Evolutionary conservation across 176 grass and related monocot species (phyloP).

Genomic region (Poa pratensis): DNA sequence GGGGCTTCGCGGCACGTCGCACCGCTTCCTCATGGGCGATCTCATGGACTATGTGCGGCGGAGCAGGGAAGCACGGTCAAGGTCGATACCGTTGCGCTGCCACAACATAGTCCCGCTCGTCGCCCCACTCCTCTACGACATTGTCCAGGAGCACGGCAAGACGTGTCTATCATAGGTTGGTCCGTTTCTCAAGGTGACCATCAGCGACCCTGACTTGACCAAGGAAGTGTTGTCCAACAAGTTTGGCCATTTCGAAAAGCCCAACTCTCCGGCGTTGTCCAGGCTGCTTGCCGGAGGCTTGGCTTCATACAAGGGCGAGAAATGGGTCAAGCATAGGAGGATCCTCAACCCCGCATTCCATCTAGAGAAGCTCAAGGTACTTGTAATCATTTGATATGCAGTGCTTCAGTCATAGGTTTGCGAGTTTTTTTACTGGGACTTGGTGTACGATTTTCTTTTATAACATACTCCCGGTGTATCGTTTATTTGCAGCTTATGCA

Average conservation of each 20-base stretch:
- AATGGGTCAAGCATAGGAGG: constrained; percentile 4
- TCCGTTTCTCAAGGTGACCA: not conserved
- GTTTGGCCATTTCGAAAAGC: constrained; percentile 51
- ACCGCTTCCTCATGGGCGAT: not conserved
- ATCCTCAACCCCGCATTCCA: constrained; percentile 12
- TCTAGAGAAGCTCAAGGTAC: constrained; percentile 18
- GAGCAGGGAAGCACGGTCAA: not conserved
- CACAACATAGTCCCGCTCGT: not conserved
- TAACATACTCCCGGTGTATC: not conserved
- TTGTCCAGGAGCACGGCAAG: constrained; percentile 18
- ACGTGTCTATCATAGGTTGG: not conserved
- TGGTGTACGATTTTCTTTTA: too few relatives aligned
- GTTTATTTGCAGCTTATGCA: constrained; percentile 23
- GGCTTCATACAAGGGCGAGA: not conserved
- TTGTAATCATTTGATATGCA: not conserved
- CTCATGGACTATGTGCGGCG: not conserved
- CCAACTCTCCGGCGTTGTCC: not conserved
- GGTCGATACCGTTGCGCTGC: not conserved
- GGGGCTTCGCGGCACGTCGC: not conserved
- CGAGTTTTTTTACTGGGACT: not conserved
- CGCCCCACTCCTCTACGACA: not conserved
- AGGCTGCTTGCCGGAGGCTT: constrained; percentile 31
- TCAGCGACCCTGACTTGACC: not conserved
- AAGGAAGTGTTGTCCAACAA: constrained; percentile 58
- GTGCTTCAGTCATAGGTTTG: not conserved